Conservation (phyloP, 2,329 filamentous ascomycete species). For the Orbilia ellipsospora region DNA sequence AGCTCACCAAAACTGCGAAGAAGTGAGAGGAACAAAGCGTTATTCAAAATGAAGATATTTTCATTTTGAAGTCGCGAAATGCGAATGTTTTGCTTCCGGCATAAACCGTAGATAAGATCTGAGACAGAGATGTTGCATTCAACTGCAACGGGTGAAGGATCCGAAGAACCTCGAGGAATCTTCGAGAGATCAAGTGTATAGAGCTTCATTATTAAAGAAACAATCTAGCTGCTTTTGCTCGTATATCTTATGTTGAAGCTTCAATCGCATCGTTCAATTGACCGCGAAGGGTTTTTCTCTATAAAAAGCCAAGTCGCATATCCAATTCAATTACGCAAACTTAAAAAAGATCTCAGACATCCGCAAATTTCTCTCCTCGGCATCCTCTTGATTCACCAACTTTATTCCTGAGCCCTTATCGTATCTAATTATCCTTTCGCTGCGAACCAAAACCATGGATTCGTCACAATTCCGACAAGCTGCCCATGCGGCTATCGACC, state of each 20-base stretch:
- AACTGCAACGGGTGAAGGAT: conserved; percentile 22
- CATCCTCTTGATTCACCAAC: background rate
- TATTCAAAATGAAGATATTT: too few relatives aligned
- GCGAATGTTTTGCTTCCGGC: background rate
- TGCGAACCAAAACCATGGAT: conserved; percentile 71
- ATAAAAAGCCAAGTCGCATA: background rate
- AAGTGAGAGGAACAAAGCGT: too few relatives aligned
- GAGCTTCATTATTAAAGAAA: background rate
- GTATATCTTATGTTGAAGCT: background rate
- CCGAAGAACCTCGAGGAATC: conserved; percentile 26
- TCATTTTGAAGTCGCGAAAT: too few relatives aligned
- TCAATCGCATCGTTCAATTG: background rate
- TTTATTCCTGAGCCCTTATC: background rate
- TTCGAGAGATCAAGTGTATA: background rate
- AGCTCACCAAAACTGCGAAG: too few relatives aligned
- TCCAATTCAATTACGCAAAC: background rate
- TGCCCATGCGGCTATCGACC: conserved; percentile 81
- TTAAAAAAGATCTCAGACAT: background rate
- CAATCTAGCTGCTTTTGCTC: background rate
- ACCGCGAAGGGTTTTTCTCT: background rate
- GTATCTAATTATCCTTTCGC: conserved; percentile 12
- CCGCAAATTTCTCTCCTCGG: background rate
- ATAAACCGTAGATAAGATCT: background rate
- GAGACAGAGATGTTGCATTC: background rate
- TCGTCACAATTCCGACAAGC: conserved; percentile 80